Conservation (phyloP, 2,329 filamentous ascomycete genomes). For the Hirsutella minnesotensis region DNA sequence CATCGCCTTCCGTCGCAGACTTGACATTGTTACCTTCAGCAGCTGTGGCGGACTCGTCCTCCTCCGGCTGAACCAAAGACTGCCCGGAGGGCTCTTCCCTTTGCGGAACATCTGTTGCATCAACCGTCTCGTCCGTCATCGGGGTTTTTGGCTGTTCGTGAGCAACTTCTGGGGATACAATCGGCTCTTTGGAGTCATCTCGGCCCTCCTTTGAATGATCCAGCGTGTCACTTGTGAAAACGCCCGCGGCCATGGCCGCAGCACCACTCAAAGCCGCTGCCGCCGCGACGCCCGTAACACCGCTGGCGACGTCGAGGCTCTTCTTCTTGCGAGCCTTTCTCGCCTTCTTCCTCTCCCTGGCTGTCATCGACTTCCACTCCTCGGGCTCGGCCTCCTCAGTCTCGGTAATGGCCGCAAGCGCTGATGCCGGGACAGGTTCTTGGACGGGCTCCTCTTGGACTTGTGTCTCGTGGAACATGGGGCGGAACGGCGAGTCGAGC, state of each 20-base stretch:
- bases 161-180: too few relatives aligned
- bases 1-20: too few relatives aligned
- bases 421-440: slow-evolving; percentile 4
- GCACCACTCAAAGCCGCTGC: slow-evolving; percentile 1
- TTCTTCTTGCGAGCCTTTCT: slow-evolving; percentile 10
- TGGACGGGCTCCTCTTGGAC: background rate
- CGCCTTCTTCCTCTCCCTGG: slow-evolving; percentile 10
- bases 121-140: too few relatives aligned
- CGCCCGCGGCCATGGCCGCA: slow-evolving; percentile 3
- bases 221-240: slow-evolving; percentile 1
- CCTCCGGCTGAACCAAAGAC: too few relatives aligned
- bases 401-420: background rate
- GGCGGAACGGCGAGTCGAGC: slow-evolving; percentile 2
- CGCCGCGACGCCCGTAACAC: slow-evolving; percentile 2
- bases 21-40: too few relatives aligned
- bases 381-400: slow-evolving; percentile 8
- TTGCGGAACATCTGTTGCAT: too few relatives aligned
- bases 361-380: slow-evolving; percentile 5
- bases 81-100: too few relatives aligned
- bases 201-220: background rate
- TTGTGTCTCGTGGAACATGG: background rate
- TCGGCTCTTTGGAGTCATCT: slow-evolving; percentile 5
- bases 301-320: slow-evolving; percentile 1
- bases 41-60: too few relatives aligned
- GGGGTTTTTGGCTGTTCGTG: too few relatives aligned